phyloP scores from a whole-genome alignment of 495 filamentous ascomycete species.

The Penicillium chermesinum region DNA sequence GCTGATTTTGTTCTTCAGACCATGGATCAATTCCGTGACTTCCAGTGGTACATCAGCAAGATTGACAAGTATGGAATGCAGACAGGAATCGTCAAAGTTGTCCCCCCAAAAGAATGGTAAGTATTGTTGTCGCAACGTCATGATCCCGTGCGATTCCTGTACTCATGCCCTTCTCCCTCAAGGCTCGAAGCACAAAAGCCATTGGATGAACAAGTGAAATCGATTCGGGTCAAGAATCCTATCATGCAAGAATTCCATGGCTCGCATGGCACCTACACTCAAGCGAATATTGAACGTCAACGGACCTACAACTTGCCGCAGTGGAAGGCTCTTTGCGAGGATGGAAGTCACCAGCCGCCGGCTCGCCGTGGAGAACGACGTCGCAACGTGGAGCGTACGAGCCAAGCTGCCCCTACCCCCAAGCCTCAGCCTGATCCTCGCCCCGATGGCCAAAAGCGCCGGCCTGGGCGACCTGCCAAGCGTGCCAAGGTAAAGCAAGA shows the following conservation, averaged over 20 bases:
- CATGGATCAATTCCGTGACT: constrained; percentile 90
- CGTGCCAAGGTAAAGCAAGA: constrained; percentile 45
- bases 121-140: constrained; percentile 20
- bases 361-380: constrained; percentile 89
- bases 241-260: constrained; percentile 98
- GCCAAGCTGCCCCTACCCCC: constrained; percentile 32
- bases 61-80: constrained; percentile 95
- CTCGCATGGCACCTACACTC: constrained; percentile 86
- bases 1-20: constrained; percentile 43
- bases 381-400: constrained; percentile 61
- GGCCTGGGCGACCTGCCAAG: constrained; percentile 44
- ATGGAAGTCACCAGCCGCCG: constrained; percentile 91
- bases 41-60: constrained; percentile 81
- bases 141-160: no score
- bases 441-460: constrained; percentile 40
- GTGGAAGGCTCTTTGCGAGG: constrained; percentile 86
- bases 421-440: constrained; percentile 27
- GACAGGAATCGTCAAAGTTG: constrained; percentile 91
- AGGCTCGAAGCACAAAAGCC: constrained; percentile 68
- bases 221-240: constrained; percentile 88
- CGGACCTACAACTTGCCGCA: constrained; percentile 93
- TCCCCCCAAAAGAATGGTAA: constrained; percentile 92
- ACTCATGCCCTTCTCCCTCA: constrained; percentile 9
- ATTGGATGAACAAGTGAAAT: constrained; percentile 82
- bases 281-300: constrained; percentile 92